Base-by-base conservation (phyloP, 768 basidiomycete species). In the Lenzites betulinus region DNA sequence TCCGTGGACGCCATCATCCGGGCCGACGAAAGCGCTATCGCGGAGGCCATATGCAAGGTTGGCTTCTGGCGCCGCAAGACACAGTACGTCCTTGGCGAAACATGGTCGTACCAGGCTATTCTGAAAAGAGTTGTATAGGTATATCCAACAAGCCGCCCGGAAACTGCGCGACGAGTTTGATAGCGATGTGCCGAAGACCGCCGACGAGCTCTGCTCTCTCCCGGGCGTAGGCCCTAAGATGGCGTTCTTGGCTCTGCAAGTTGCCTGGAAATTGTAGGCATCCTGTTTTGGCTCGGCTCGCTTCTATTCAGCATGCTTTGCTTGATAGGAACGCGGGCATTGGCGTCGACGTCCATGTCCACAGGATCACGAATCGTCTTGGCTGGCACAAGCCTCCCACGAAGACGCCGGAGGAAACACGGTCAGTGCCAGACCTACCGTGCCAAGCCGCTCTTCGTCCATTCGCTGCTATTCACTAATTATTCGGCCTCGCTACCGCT, bases 151-250 rank as follows among this genome's bases (percentile, higher is more conserved):
- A 68, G 82, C 93, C 0, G 90, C 94, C 0, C 76, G 82, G 59
- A 79, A 78, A 44, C 78, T 97, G 11, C 77, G 80, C 18, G 88
- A 92, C 58, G 81, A 88, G 0, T 93, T 92, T 60, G 81, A 82
- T 46, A 88, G 88, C 2, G 95, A 98, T 61, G 88, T 98, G 0
- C 96, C 96, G 0, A 86, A 89, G 70, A 95, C 93, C 0, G 85
- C 89, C 3, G 94, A 94, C 38, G 92, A 92, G 41, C 78, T 99
- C 9, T 92, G 93, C 65, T 89, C 89, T 5, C 75, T 98, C 13
- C 87, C 87, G 1, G 96, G 96, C 0, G 95, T 98, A 0, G 96
- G 96, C 0, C 96, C 95, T 0, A 98, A 99, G 73, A 97, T 98
- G 94, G 93, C 93, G 0, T 96, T 92, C 74, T 72, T 97, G 36